Evolutionary conservation across 805 yeast species (phyloP).

Genomic region (Candida manassasensis): DNA sequence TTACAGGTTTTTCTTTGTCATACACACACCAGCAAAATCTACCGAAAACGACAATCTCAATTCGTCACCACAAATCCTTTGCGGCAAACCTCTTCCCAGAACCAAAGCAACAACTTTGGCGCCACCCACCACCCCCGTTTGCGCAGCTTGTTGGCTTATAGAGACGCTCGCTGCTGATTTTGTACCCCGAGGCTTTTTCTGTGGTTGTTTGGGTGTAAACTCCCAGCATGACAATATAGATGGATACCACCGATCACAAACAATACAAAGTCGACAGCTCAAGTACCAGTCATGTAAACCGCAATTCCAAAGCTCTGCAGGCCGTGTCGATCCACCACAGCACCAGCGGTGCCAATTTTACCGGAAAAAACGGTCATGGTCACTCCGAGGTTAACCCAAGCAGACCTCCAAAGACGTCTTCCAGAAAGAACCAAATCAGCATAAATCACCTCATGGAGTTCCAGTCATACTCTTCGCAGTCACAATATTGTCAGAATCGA

Average conservation of each 20-base stretch:
- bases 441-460: slow-evolving; percentile 65
- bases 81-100: no score
- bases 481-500: slow-evolving; percentile 3
- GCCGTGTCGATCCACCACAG: no score
- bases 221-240: slow-evolving; percentile 5
- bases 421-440: slow-evolving; percentile 13
- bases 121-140: no score
- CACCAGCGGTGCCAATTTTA: neutral
- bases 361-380: neutral
- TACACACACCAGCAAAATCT: no score
- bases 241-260: slow-evolving; percentile 1
- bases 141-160: neutral
- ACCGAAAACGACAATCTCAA: no score
- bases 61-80: no score
- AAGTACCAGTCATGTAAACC: no score
- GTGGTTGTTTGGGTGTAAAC: neutral
- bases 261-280: slow-evolving; percentile 1
- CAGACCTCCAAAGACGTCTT: neutral
- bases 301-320: no score
- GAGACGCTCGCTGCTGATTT: slow-evolving; percentile 1
- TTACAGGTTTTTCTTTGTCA: no score
- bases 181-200: no score
- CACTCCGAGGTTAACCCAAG: neutral
- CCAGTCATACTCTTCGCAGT: slow-evolving; percentile 23
- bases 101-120: no score